These are phyloP conservation scores for Fusarium lyarnte DNA, from an alignment of 2,329 filamentous ascomycete species.

Conservation along the genomic window DNA sequence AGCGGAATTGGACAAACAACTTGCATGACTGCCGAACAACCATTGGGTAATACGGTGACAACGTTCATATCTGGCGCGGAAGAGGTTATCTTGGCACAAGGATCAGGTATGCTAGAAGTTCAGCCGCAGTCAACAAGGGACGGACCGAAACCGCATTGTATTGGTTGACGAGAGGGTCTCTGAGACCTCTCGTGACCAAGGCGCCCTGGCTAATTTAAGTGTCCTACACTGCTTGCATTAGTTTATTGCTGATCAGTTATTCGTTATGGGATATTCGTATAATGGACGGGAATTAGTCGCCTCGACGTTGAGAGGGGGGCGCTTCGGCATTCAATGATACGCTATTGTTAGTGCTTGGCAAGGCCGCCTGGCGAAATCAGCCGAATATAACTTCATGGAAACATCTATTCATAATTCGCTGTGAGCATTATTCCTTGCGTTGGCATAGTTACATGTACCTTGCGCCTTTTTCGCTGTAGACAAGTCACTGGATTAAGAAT, in stretches of 20 bases:
- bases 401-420: too few species aligned
- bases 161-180: neutral
- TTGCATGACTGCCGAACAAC: neutral
- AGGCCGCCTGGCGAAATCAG: neutral
- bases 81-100: neutral
- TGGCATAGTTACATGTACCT: too few species aligned
- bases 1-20: neutral
- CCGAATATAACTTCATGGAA: neutral
- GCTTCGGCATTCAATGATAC: neutral
- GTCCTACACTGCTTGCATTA: neutral
- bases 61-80: neutral
- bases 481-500: neutral
- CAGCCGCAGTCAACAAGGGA: constrained; percentile 32
- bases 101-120: neutral
- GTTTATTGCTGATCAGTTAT: neutral
- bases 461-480: neutral
- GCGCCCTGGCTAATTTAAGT: neutral
- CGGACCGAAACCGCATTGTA: constrained; percentile 23
- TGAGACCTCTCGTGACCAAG: constrained; percentile 5
- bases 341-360: neutral
- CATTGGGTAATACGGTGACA: neutral
- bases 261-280: constrained; percentile 9
- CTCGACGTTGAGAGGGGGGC: neutral
- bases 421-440: neutral
- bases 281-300: neutral